These are phyloP conservation scores for Fraxinus xanthoxyloides DNA, from an alignment of 305 asterid species.

Conservation along the genomic window DNA sequence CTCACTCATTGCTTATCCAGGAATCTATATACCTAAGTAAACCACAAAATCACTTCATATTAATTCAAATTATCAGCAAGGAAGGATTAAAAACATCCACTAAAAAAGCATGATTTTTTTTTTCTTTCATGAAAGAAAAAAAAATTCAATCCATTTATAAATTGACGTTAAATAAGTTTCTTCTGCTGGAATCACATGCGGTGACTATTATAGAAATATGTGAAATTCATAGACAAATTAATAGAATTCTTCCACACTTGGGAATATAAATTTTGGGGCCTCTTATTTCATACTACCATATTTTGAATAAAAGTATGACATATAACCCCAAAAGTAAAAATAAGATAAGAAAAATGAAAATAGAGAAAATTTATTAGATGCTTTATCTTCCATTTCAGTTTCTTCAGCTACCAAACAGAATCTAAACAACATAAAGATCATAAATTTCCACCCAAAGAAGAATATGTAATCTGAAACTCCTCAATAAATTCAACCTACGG, in stretches of 20 bases:
- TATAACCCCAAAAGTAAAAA: background rate
- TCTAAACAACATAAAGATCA: background rate
- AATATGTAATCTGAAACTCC: background rate
- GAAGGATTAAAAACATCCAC: background rate
- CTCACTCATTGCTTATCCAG: conserved; percentile 39
- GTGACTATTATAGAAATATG: background rate
- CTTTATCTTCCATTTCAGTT: too few relatives aligned
- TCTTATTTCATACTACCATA: background rate
- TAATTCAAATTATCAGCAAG: background rate
- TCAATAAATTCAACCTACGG: background rate
- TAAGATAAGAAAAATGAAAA: background rate
- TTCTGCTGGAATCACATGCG: background rate
- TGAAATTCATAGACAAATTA: background rate
- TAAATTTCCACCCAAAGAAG: background rate
- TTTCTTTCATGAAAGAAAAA: background rate
- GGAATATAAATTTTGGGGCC: background rate
- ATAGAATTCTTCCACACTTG: background rate
- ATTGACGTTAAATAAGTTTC: background rate
- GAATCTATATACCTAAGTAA: conserved; percentile 3
- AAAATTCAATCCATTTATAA: background rate
- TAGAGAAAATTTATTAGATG: too few relatives aligned
- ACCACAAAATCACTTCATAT: background rate
- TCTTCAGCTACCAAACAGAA: background rate
- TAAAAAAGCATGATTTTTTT: background rate
- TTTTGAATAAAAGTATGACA: background rate